A percentile compares a stretch with the other conserved stretches of the same genome.
These are phyloP conservation scores for Sporisorium graminicola DNA, from an alignment of 1,284 basidiomycete species.

Conservation along the genomic window DNA sequence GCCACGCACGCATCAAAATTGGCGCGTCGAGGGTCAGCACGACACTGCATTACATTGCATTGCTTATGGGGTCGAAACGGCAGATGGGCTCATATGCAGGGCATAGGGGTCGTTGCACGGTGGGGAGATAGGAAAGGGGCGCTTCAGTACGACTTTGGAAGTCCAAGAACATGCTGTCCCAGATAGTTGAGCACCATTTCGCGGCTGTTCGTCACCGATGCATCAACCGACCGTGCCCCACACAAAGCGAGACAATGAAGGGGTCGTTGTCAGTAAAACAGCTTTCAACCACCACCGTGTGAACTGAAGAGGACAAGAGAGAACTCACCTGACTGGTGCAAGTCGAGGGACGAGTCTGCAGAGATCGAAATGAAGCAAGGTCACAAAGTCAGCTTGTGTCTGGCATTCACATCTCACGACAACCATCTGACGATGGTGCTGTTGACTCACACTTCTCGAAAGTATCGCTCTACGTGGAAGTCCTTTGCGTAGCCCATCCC, in stretches of 20 bases:
- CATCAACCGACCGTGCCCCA: background rate
- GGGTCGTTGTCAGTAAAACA: conserved; percentile 3
- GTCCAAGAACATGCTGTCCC: conserved; percentile 49
- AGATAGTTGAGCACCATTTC: conserved; percentile 68
- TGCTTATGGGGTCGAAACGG: background rate
- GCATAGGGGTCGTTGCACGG: background rate
- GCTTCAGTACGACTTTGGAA: conserved; percentile 55
- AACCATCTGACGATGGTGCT: background rate
- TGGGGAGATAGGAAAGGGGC: background rate
- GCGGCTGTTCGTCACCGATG: conserved; percentile 33
- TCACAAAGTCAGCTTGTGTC: background rate
- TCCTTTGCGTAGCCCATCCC: conserved; percentile 68
- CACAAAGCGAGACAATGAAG: background rate
- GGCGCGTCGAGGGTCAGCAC: background rate
- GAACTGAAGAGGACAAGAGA: background rate
- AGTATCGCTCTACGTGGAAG: conserved; percentile 56
- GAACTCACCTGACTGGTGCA: conserved; percentile 57
- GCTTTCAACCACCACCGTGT: background rate
- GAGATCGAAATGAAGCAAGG: background rate
- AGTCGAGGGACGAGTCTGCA: conserved; percentile 64
- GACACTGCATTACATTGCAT: background rate
- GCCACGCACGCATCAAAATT: background rate
- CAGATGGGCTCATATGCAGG: background rate
- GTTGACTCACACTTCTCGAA: conserved; percentile 56
- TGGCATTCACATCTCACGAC: background rate